Percentiles rank a stretch among this genome's conserved stretches.
phyloP scores from a whole-genome alignment of 2,329 filamentous ascomycete genomes.

The Penicillium thymicola region DNA sequence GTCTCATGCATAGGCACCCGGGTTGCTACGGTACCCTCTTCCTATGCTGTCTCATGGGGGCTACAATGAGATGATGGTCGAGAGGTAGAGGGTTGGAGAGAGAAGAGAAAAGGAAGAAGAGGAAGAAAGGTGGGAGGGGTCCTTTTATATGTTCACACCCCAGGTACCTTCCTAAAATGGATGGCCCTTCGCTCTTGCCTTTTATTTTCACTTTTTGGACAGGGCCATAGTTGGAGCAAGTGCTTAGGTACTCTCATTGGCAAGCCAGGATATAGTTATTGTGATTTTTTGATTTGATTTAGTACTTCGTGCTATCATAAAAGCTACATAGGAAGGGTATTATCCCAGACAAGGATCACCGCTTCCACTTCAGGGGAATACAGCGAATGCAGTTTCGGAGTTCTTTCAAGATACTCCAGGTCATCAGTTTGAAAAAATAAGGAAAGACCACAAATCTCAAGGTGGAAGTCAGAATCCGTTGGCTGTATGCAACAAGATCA shows the following conservation, averaged over 20 bases:
- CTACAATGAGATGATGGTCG: not conserved
- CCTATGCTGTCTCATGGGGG: not conserved
- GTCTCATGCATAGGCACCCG: not conserved
- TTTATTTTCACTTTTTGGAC: not conserved
- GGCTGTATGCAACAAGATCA: constrained; percentile 1
- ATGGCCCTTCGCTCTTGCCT: not conserved
- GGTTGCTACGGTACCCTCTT: not conserved
- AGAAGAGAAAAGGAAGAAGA: not conserved
- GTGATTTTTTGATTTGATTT: too few relatives aligned
- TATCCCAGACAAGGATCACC: too few relatives aligned
- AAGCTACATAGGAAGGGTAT: too few relatives aligned
- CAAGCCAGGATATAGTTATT: too few relatives aligned
- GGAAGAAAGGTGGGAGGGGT: too few relatives aligned
- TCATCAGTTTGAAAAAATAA: constrained; percentile 12
- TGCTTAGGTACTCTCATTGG: not conserved
- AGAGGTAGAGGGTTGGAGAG: not conserved
- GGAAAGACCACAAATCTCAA: constrained; percentile 4
- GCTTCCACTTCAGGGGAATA: too few relatives aligned
- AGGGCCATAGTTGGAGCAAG: not conserved
- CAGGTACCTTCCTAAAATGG: not conserved
- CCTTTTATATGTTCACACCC: not conserved
- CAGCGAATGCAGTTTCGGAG: not conserved
- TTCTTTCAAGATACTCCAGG: constrained; percentile 7
- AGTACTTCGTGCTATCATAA: too few relatives aligned
- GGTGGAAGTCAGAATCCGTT: not conserved